Percentiles rank a stretch among this genome's conserved stretches.
Conservation (phyloP, 495 filamentous ascomycete genomes). For the Tuber umbilicatum region DNA sequence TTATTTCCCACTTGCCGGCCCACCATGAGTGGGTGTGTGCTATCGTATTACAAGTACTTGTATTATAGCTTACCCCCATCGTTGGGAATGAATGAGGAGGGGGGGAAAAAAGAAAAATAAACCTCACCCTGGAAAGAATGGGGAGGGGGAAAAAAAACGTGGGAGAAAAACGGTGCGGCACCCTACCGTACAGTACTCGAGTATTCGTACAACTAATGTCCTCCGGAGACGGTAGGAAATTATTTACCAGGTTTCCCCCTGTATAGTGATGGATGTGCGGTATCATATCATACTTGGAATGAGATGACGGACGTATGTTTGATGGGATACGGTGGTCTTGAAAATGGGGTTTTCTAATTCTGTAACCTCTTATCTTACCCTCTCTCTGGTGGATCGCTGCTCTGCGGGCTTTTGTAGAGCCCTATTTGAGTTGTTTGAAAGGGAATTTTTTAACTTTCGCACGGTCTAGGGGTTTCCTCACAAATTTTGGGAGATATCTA, state of each 20-base stretch:
- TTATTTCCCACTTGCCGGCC: neutral
- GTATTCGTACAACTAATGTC: neutral
- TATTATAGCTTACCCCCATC: too few relatives aligned
- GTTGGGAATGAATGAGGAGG: neutral
- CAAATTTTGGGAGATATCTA: neutral
- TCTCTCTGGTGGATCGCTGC: neutral
- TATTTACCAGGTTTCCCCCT: neutral
- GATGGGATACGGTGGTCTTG: too few relatives aligned
- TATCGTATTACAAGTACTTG: too few relatives aligned
- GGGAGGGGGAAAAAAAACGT: neutral
- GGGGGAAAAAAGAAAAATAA: neutral
- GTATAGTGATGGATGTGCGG: neutral
- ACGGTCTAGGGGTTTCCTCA: neutral
- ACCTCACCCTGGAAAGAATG: neutral
- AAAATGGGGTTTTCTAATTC: neutral
- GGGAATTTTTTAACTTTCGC: neutral
- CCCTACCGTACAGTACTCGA: too few relatives aligned
- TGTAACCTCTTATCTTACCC: neutral
- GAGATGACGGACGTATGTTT: too few relatives aligned
- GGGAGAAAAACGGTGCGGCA: neutral
- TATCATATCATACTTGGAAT: too few relatives aligned
- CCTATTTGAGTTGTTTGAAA: too few relatives aligned
- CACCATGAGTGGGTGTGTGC: neutral
- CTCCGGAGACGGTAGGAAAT: neutral
- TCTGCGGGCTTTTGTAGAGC: neutral